These are phyloP conservation scores for Psophocarpus tetragonolobus DNA, from an alignment of 306 rosid species.

Conservation along the genomic window DNA sequence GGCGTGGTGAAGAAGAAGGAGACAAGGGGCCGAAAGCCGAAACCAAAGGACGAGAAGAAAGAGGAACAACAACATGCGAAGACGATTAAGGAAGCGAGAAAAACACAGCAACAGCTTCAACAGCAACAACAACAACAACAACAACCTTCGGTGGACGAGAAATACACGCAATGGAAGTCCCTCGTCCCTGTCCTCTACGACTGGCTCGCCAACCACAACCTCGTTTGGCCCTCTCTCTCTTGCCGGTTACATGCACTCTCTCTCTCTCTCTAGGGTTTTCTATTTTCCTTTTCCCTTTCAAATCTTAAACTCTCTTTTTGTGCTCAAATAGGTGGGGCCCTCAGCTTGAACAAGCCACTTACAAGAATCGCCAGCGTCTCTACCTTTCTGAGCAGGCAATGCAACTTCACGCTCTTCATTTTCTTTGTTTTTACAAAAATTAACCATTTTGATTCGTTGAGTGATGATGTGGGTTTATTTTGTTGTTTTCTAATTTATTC, in stretches of 20 bases:
- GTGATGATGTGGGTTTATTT: neutral
- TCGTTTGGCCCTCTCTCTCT: constrained; percentile 95
- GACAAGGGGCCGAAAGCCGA: constrained; percentile 83
- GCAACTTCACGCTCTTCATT: constrained; percentile 11
- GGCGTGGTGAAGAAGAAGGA: constrained; percentile 72
- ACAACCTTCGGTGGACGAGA: constrained; percentile 71
- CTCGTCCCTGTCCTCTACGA: constrained; percentile 89
- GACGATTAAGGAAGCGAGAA: constrained; percentile 36
- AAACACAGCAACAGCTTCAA: constrained; percentile 55
- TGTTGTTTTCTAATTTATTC: neutral
- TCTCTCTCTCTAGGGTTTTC: neutral
- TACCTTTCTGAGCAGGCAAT: constrained; percentile 92
- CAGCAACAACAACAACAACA: constrained; percentile 40
- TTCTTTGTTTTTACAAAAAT: neutral
- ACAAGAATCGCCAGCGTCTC: constrained; percentile 95
- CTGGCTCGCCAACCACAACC: constrained; percentile 97
- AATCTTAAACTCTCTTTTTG: neutral
- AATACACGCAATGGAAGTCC: constrained; percentile 88
- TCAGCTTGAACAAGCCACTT: constrained; percentile 91
- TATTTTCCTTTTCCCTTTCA: neutral
- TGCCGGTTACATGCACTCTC: constrained; percentile 67
- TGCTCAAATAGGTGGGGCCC: constrained; percentile 85
- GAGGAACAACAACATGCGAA: constrained; percentile 26
- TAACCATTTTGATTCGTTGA: neutral
- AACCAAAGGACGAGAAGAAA: constrained; percentile 68